Percentiles rank a stretch among this genome's conserved stretches.
phyloP scores from a whole-genome alignment of 768 basidiomycete genomes.

The Auriscalpium vulgare region DNA sequence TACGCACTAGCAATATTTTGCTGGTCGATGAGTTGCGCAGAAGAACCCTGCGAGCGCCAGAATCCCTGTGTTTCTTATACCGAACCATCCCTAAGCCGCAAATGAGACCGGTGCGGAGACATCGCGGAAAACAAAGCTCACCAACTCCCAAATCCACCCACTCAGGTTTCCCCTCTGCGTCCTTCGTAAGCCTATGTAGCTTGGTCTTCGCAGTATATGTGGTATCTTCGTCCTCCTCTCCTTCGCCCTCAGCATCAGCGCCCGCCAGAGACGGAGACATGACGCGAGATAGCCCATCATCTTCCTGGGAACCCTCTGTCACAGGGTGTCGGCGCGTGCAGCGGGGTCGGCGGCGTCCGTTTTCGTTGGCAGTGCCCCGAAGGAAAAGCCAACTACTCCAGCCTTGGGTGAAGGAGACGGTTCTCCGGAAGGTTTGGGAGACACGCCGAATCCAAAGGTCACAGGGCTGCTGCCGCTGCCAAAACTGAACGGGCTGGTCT shows the following conservation, averaged over 20 bases:
- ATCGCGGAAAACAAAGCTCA: conserved; percentile 24
- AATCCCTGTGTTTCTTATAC: conserved; percentile 68
- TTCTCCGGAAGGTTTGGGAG: conserved; percentile 24
- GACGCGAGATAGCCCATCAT: conserved; percentile 15
- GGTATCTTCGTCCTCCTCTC: conserved; percentile 76
- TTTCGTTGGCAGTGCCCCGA: conserved; percentile 18
- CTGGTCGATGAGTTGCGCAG: conserved; percentile 69
- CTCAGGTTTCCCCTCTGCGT: conserved; percentile 33
- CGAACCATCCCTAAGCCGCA: conserved; percentile 49
- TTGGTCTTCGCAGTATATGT: conserved; percentile 50
- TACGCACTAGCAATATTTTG: conserved; percentile 63
- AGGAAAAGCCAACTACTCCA: conserved; percentile 6
- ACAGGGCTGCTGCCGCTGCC: background rate
- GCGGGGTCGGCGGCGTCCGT: background rate
- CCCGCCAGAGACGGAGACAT: conserved; percentile 34
- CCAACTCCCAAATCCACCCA: conserved; percentile 69
- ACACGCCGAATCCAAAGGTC: conserved; percentile 42
- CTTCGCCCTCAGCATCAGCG: conserved; percentile 64
- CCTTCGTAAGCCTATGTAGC: conserved; percentile 51
- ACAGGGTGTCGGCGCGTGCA: conserved; percentile 15
- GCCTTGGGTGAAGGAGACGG: conserved; percentile 5
- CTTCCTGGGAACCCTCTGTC: conserved; percentile 19
- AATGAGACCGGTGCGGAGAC: background rate
- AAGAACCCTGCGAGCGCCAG: conserved; percentile 48
- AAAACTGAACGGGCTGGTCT: conserved; percentile 5